Conservation (phyloP, 768 basidiomycete genomes). For the Lyophyllum semitale region DNA sequence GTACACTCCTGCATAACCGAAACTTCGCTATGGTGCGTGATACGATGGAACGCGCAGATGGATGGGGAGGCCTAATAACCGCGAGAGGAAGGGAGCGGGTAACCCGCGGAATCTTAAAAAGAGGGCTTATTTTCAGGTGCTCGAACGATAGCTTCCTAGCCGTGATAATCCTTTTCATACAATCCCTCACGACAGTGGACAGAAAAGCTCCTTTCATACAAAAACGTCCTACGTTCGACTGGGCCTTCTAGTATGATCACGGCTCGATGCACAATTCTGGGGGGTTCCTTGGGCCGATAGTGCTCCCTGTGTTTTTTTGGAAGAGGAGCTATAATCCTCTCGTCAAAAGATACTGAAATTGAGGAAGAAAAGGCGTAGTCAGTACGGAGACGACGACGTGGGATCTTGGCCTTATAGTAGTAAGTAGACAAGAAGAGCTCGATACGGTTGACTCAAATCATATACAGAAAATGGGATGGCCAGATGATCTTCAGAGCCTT, state of each 20-base stretch:
- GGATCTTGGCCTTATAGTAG: too few species aligned
- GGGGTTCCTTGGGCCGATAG: neutral
- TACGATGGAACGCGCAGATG: too few species aligned
- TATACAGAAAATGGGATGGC: neutral
- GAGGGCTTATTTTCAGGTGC: too few species aligned
- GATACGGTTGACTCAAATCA: neutral
- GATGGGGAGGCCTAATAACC: too few species aligned
- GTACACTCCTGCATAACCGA: neutral
- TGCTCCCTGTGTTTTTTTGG: neutral
- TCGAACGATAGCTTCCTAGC: too few species aligned
- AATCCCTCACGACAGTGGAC: neutral
- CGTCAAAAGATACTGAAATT: too few species aligned
- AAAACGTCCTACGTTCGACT: constrained; percentile 40
- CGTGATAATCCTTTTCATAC: too few species aligned
- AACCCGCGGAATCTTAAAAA: too few species aligned
- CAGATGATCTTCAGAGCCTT: constrained; percentile 15
- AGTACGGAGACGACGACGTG: too few species aligned
- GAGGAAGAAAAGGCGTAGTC: neutral
- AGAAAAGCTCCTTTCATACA: constrained; percentile 34
- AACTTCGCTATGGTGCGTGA: too few species aligned
- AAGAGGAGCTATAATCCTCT: too few species aligned
- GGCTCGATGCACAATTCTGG: neutral
- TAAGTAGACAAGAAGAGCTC: neutral
- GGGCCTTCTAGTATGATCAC: constrained; percentile 31
- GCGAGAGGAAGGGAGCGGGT: too few species aligned